Percentiles rank a stretch among this genome's conserved stretches.
phyloP scores from a whole-genome alignment of 176 grass and related monocot species.

The Eleusine indica region DNA sequence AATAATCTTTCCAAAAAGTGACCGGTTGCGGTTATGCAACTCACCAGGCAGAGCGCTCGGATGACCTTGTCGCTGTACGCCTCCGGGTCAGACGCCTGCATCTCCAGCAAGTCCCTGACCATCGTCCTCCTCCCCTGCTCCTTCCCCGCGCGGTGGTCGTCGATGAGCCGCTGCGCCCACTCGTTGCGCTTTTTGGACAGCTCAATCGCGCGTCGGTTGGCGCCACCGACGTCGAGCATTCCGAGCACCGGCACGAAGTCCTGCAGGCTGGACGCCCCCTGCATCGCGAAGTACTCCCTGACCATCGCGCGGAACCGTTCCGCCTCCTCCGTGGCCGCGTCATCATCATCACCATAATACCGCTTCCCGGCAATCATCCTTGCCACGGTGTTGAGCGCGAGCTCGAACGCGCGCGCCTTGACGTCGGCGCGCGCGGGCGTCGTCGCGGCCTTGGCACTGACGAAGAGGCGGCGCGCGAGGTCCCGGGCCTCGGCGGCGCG shows the following conservation, averaged over 20 bases:
- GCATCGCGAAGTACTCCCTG: constrained; percentile 33
- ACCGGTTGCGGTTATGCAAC: neutral
- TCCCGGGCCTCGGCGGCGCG: constrained; percentile 42
- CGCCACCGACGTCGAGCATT: constrained; percentile 32
- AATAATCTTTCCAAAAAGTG: no score
- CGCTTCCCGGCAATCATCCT: constrained; percentile 47
- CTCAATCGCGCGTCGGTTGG: neutral
- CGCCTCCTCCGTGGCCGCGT: constrained; percentile 14
- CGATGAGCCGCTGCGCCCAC: constrained; percentile 48
- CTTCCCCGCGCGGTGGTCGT: constrained; percentile 29
- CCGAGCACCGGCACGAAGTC: constrained; percentile 49
- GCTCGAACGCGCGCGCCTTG: constrained; percentile 42
- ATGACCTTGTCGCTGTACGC: constrained; percentile 54
- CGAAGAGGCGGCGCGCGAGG: constrained; percentile 38
- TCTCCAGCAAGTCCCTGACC: constrained; percentile 41
- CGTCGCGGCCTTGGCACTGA: no score
- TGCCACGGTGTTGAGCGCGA: constrained; percentile 51
- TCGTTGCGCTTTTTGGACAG: constrained; percentile 28
- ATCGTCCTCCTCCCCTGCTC: constrained; percentile 28
- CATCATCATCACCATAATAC: constrained; percentile 30
- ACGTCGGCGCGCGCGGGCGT: constrained; percentile 6
- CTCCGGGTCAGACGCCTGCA: constrained; percentile 45
- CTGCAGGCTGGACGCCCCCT: constrained; percentile 47
- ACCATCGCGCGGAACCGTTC: constrained; percentile 36
- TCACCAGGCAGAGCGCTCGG: constrained; percentile 39